These are phyloP conservation scores for Hygrocybe punicea DNA, from an alignment of 768 basidiomycete genomes.

Conservation along the genomic window DNA sequence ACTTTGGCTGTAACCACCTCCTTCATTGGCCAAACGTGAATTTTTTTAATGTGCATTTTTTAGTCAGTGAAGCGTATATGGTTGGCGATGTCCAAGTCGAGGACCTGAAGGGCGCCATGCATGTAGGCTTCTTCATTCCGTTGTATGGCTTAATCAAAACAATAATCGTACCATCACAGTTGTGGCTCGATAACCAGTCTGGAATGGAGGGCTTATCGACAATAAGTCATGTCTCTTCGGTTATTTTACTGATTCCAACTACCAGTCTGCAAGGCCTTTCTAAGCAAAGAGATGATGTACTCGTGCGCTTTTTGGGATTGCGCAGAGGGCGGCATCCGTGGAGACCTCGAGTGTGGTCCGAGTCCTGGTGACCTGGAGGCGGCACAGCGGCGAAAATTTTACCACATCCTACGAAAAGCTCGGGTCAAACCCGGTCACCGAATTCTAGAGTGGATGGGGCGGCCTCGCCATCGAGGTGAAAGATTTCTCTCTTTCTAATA, in stretches of 20 bases:
- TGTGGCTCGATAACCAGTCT: constrained; percentile 63
- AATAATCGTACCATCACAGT: no score
- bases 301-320: constrained; percentile 82
- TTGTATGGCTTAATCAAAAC: no score
- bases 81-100: no score
- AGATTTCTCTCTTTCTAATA: background rate
- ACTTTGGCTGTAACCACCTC: constrained; percentile 59
- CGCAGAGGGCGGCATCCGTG: constrained; percentile 76
- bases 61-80: no score
- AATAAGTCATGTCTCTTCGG: constrained; percentile 53
- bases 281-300: constrained; percentile 92
- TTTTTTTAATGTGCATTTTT: constrained; percentile 21
- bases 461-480: constrained; percentile 82
- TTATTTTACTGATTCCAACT: constrained; percentile 28
- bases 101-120: constrained; percentile 58
- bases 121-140: constrained; percentile 34
- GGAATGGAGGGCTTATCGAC: constrained; percentile 55
- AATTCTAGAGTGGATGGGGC: constrained; percentile 92
- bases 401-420: constrained; percentile 78
- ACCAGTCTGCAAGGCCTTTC: constrained; percentile 52
- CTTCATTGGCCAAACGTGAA: no score
- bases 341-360: constrained; percentile 58
- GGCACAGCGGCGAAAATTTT: constrained; percentile 81
- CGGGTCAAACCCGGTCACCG: constrained; percentile 73
- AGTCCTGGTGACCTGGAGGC: constrained; percentile 68